phyloP scores from a whole-genome alignment of 1,284 basidiomycete genomes.

The Meripilus lineatus region DNA sequence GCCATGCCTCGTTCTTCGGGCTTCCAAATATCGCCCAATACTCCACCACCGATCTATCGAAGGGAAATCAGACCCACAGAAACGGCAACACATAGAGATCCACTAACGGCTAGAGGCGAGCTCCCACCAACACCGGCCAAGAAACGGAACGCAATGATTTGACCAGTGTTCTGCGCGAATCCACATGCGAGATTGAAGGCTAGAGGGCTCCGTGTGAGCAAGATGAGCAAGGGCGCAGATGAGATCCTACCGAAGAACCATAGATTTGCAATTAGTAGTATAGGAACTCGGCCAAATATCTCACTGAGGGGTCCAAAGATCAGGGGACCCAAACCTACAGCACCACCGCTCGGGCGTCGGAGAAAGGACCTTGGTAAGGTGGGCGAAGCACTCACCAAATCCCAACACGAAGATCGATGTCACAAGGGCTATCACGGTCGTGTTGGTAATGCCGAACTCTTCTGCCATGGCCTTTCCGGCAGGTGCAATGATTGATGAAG shows the following conservation, averaged over 20 bases:
- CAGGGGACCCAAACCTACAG: constrained; percentile 44
- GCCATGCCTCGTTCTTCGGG: constrained; percentile 43
- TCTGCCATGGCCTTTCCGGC: constrained; percentile 48
- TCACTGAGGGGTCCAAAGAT: constrained; percentile 56
- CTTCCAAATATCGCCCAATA: constrained; percentile 44
- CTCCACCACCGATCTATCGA: constrained; percentile 39
- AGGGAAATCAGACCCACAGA: background rate
- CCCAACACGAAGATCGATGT: constrained; percentile 68
- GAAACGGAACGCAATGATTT: constrained; percentile 64
- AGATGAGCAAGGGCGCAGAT: background rate
- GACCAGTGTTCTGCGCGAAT: constrained; percentile 51
- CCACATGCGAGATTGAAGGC: constrained; percentile 67
- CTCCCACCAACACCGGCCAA: constrained; percentile 62
- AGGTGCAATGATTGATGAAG: constrained; percentile 73
- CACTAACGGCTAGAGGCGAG: constrained; percentile 53
- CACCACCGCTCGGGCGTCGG: background rate
- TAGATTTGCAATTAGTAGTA: constrained; percentile 47
- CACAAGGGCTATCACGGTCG: constrained; percentile 50
- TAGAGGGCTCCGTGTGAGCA: constrained; percentile 18
- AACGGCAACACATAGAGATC: background rate
- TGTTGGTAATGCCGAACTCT: constrained; percentile 52
- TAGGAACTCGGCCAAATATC: constrained; percentile 37
- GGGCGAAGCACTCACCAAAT: constrained; percentile 39
- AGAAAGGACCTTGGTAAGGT: background rate
- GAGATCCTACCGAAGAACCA: constrained; percentile 49